Percentiles rank a stretch among this genome's conserved stretches.
Evolutionary conservation across 371 early-diverging fungal species (phyloP).

Genomic region (Mucor irregularis): DNA sequence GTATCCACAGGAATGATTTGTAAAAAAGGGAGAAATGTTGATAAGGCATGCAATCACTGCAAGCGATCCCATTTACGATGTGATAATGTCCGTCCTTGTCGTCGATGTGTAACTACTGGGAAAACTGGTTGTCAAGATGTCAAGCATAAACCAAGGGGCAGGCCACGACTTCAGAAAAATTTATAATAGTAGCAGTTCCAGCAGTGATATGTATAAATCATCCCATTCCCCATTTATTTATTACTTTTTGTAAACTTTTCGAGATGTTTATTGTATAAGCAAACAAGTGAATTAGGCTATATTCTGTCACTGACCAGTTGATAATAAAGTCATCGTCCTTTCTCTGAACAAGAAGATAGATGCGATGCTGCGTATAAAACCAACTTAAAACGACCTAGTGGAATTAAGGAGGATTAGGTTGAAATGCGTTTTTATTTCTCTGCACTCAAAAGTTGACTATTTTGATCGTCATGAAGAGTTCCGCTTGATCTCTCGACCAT

Average conservation of each 20-base stretch:
- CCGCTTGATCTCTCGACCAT: constrained; percentile 17
- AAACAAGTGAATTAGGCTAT: too few species aligned
- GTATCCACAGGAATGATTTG: background rate
- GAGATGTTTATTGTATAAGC: too few species aligned
- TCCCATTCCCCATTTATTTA: background rate
- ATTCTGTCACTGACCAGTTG: too few species aligned
- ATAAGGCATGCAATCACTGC: constrained; percentile 49
- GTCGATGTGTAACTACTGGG: constrained; percentile 42
- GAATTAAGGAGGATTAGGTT: too few species aligned
- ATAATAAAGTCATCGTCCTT: too few species aligned
- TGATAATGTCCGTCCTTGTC: constrained; percentile 44
- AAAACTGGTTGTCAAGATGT: constrained; percentile 50
- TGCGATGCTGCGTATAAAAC: too few species aligned
- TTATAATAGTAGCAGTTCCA: background rate
- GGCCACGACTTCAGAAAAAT: constrained; percentile 27
- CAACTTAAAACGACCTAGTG: too few species aligned
- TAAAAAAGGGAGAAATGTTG: constrained; percentile 42
- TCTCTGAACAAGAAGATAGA: too few species aligned
- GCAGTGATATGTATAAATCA: background rate
- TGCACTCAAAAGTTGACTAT: constrained; percentile 26
- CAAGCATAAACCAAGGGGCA: constrained; percentile 45
- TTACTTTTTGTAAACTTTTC: too few species aligned
- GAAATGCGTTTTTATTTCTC: constrained; percentile 10
- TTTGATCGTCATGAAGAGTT: constrained; percentile 39
- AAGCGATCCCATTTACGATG: constrained; percentile 47